Conservation (phyloP, 257 asterid species). For the Coffea canephora region DNA sequence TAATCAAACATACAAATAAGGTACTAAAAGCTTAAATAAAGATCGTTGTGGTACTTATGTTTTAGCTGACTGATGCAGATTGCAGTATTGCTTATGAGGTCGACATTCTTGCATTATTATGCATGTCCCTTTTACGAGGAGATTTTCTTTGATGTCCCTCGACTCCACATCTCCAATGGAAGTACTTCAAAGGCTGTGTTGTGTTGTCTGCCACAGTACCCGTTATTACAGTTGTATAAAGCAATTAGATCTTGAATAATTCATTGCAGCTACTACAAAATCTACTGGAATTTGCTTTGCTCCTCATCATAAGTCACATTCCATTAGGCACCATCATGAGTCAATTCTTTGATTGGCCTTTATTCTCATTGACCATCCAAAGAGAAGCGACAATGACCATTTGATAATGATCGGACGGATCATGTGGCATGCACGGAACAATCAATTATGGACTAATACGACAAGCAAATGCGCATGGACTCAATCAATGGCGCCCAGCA, state of each 20-base stretch:
- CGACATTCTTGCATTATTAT: background rate
- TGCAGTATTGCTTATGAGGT: background rate
- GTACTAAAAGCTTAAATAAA: background rate
- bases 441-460: conserved; percentile 17
- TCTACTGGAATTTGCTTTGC: background rate
- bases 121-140: too few species aligned
- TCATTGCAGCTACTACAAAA: background rate
- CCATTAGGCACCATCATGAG: conserved; percentile 8
- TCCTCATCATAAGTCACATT: conserved; percentile 2
- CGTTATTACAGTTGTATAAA: background rate
- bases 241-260: background rate
- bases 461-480: conserved; percentile 39
- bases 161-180: too few species aligned
- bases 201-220: background rate
- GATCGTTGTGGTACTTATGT: background rate
- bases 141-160: too few species aligned
- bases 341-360: conserved; percentile 19
- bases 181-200: too few species aligned
- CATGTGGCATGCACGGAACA: conserved; percentile 23
- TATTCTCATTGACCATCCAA: conserved; percentile 35
- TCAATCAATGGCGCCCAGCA: background rate
- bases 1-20: background rate
- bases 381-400: conserved; percentile 30
- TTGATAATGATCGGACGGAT: conserved; percentile 17
- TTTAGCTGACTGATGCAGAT: background rate